A percentile compares a stretch with the other conserved stretches of the same genome.
Conservation (phyloP, 129 eudicot genomes). For the Flaveria linearis region DNA sequence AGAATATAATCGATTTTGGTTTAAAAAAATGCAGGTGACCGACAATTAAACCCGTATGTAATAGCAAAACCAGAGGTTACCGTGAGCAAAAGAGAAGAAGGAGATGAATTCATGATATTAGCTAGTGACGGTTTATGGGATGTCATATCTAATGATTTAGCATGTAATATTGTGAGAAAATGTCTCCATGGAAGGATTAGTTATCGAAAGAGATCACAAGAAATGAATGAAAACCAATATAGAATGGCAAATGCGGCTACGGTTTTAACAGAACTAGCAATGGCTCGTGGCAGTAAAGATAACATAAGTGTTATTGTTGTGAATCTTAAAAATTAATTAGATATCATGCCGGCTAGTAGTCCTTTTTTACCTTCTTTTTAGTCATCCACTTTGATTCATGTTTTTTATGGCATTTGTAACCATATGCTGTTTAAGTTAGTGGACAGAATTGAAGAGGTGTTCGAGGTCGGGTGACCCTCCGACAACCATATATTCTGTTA, state of each 20-base stretch:
- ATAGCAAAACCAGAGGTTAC: slow-evolving; percentile 55
- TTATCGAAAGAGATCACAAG: slow-evolving; percentile 15
- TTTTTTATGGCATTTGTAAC: slow-evolving; percentile 24
- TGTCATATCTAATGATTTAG: slow-evolving; percentile 51
- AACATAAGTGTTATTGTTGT: slow-evolving; percentile 62
- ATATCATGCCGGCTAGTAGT: slow-evolving; percentile 19
- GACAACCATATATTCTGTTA: no score
- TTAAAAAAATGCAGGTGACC: slow-evolving; percentile 39
- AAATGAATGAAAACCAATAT: background rate
- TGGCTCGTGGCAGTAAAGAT: slow-evolving; percentile 64
- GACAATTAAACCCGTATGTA: slow-evolving; percentile 57
- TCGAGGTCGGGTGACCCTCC: no score
- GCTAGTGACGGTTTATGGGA: slow-evolving; percentile 79
- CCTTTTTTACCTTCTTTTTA: background rate
- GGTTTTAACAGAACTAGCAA: slow-evolving; percentile 51
- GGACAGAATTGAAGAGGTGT: no score
- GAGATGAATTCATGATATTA: slow-evolving; percentile 61
- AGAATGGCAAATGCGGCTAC: slow-evolving; percentile 49
- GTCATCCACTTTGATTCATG: slow-evolving; percentile 9
- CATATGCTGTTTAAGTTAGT: slow-evolving; percentile 12
- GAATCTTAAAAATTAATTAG: slow-evolving; percentile 28
- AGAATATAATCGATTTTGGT: background rate
- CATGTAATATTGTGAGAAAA: slow-evolving; percentile 54
- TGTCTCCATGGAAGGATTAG: slow-evolving; percentile 50
- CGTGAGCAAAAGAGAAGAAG: slow-evolving; percentile 37